Evolutionary conservation across 148 eudicot genomes (phyloP).

Genomic region (Pharnaceum exiguum): DNA sequence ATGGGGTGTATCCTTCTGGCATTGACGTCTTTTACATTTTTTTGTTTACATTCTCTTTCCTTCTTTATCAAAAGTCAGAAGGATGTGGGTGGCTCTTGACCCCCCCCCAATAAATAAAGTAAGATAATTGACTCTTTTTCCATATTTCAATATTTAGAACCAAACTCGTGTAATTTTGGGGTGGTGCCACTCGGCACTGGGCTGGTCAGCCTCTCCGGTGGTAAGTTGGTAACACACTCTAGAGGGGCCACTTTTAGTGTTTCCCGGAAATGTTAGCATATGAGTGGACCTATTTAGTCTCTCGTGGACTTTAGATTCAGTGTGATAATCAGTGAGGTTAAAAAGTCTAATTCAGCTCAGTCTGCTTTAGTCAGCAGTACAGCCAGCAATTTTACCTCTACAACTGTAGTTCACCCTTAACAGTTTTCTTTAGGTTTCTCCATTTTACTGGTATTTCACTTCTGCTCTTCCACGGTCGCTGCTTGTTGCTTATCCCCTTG

Average conservation of each 20-base stretch:
- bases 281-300: neutral
- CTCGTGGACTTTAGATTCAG: neutral
- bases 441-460: slow-evolving; percentile 95
- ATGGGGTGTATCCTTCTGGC: slow-evolving; percentile 95
- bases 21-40: slow-evolving; percentile 1
- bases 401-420: slow-evolving; percentile 32
- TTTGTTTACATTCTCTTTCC: neutral
- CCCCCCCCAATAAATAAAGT: too few relatives aligned
- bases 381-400: too few relatives aligned
- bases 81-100: neutral
- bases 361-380: too few relatives aligned
- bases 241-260: too few relatives aligned
- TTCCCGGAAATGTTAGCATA: too few relatives aligned
- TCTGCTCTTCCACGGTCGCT: slow-evolving; percentile 94
- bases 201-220: neutral
- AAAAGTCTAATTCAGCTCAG: neutral
- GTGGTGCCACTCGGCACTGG: neutral
- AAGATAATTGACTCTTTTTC: too few relatives aligned
- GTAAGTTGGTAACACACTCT: neutral
- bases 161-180: neutral
- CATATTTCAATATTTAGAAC: neutral
- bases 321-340: too few relatives aligned
- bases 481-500: slow-evolving; percentile 91
- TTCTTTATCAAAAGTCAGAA: neutral
- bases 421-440: slow-evolving; percentile 47